Base-by-base conservation (phyloP, 1,284 basidiomycete species). In the Rhodotorula mucilaginosa region DNA sequence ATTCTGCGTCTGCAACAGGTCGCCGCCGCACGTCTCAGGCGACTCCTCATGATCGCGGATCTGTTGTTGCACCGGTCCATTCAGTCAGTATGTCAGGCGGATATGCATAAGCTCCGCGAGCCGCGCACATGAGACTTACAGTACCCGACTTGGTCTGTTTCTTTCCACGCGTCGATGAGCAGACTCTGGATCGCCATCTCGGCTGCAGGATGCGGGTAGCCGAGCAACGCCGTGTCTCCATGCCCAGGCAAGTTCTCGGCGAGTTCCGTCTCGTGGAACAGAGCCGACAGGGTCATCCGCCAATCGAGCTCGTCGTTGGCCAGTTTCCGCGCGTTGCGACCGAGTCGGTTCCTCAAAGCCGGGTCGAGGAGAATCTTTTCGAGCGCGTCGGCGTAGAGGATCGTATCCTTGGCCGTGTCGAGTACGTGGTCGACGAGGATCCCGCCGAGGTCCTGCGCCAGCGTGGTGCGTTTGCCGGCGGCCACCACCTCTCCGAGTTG, bases 371-470 rank as follows among this genome's bases (percentile, higher is more conserved):
- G 47, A 13, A 74, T 67, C 16, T 46, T 34, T n/a, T 59, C 44
- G 34, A 74, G 26, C 18, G 69, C 70, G 39, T 71, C 64, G 34
- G 73, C 73, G 64, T 74, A 74, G n/a, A 54, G 29, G 15, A 57
- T 19, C 10, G 66, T 58, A 51, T 73, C 72, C 29, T 49, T 23
- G 3, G 51, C 46, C 26, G 52, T 29, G 49, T 73, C 69, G 67
- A 71, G 70, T 34, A 61, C 39, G 65, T 74, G 73, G 47, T 71
- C 67, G 61, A 74, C 61, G n/a, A 74, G 64, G 58, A 71, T 67
- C 1, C 73, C 73, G n/a, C 67, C 73, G 47, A 73, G 63, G n/a
- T 67, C 61, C 47, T 12, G 2, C 19, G 34, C 10, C 5, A n/a
- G 46, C 48, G 56, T 62, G n/a, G 29, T 34, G 23, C 65, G 64